Percentiles rank a stretch among this genome's conserved stretches.
phyloP scores from a whole-genome alignment of 352 stramenopile genomes.

The Pythium apleroticum region DNA sequence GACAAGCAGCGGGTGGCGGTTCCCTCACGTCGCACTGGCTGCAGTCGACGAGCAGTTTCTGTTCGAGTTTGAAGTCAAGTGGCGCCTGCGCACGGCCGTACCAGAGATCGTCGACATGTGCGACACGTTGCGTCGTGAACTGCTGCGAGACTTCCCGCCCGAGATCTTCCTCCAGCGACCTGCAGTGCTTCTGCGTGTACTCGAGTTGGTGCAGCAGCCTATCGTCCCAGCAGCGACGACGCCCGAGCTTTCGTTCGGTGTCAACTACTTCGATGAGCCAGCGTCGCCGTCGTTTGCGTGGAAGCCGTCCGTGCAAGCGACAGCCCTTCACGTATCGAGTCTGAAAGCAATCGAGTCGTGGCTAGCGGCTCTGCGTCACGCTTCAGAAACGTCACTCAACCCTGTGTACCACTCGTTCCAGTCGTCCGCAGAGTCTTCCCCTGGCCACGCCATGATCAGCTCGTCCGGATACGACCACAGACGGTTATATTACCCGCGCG shows the following conservation, averaged over 20 bases:
- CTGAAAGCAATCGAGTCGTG: constrained; percentile 65
- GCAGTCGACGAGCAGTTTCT: constrained; percentile 67
- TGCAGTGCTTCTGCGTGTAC: constrained; percentile 50
- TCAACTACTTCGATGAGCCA: constrained; percentile 78
- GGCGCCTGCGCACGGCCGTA: constrained; percentile 44
- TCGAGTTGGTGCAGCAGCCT: constrained; percentile 67
- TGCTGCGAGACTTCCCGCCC: constrained; percentile 66
- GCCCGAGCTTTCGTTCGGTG: constrained; percentile 35
- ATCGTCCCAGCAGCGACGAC: constrained; percentile 35
- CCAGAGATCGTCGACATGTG: constrained; percentile 55
- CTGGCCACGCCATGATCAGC: background rate
- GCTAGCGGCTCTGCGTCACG: constrained; percentile 41
- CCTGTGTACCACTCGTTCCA: constrained; percentile 44
- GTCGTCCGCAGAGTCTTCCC: constrained; percentile 11
- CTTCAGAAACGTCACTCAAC: constrained; percentile 36
- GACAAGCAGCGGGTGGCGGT: constrained; percentile 46
- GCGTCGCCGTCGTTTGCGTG: constrained; percentile 37
- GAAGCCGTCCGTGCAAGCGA: constrained; percentile 48
- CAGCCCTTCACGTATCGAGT: constrained; percentile 57
- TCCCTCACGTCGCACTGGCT: constrained; percentile 49
- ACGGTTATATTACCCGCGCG: constrained; percentile 21
- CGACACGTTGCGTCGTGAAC: constrained; percentile 45
- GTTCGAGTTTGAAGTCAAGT: constrained; percentile 81
- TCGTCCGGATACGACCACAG: constrained; percentile 10
- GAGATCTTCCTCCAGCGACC: constrained; percentile 74